These are phyloP conservation scores for Trametes pubescens DNA, from an alignment of 1,284 basidiomycete species.

Conservation along the genomic window DNA sequence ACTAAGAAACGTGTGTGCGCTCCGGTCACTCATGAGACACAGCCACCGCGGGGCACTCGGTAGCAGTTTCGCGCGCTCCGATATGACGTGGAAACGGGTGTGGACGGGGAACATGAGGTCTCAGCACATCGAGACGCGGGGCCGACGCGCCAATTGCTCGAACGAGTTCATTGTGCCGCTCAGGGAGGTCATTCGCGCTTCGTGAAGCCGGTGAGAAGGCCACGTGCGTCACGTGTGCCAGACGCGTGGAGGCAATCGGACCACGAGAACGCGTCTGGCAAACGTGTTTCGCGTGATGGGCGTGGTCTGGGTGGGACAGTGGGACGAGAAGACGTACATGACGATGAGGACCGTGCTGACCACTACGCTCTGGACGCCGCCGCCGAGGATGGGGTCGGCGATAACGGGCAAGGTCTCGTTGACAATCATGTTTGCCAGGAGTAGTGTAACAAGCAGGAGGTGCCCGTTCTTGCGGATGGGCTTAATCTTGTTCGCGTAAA, in stretches of 20 bases:
- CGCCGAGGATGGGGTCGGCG: conserved; percentile 87
- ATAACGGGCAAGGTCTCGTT: conserved; percentile 95
- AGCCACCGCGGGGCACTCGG: conserved; percentile 15
- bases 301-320: conserved; percentile 16
- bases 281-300: conserved; percentile 22
- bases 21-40: conserved; percentile 3
- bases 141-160: neutral
- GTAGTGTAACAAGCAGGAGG: conserved; percentile 82
- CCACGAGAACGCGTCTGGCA: conserved; percentile 27
- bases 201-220: neutral
- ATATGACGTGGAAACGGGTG: neutral
- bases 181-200: neutral
- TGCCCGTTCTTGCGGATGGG: conserved; percentile 90
- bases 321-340: conserved; percentile 61
- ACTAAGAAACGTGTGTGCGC: neutral
- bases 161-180: neutral
- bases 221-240: conserved; percentile 18
- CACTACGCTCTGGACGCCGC: conserved; percentile 82
- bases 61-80: neutral
- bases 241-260: conserved; percentile 20
- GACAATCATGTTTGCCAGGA: conserved; percentile 89
- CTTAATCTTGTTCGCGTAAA: conserved; percentile 85
- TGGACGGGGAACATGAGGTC: neutral
- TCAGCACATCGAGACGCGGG: neutral
- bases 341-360: conserved; percentile 89